Base-by-base conservation (phyloP, 2,329 filamentous ascomycete genomes). In the Didymella segeticola region DNA sequence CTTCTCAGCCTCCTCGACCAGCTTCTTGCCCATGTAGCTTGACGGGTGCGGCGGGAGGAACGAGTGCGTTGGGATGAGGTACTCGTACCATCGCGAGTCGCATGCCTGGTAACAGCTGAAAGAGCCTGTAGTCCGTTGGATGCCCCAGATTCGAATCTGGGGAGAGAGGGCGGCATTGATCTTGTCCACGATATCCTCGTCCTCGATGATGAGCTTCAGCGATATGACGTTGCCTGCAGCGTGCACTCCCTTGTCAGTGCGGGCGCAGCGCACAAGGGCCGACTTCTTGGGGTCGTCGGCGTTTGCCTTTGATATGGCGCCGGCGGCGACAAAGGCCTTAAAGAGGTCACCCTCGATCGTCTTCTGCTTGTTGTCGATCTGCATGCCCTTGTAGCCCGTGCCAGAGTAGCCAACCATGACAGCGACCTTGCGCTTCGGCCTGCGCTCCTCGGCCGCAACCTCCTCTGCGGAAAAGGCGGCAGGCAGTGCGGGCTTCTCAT, bases 311-410 rank as follows among this genome's bases (percentile, higher is more conserved):
- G 93, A 96, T 57, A 99, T 96, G 31, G 95, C 93, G 15, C 93
- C 90, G 3, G 95, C 93, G 3, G 87, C 86, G 58, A 99, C 89
- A 65, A 99, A 93, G 3, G 95, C 95, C 26, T 86, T 85, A 78
- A 99, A 99, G 3, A 99, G 80, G 66, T 99, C 95, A 36, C 93
- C 90, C 78, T 99, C 95, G 60, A 99, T 98, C 0, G 93, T 99
- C 78, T 92, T 93, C 71, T 96, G 87, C 60, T 86, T 78, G 62
- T 77, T 71, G 60, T 80, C 82, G 70, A 99, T 89, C 78, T 99
- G 95, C 88, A 99, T 96, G 68, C 95, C 95, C 78, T 91, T 93
- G 81, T 99, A 99, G 14, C 95, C 95, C 9, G 91, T 96, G 43
- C 95, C 95, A 5, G 93, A 92, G 75, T 99, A 99, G 14, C 95